These are phyloP conservation scores for Staphylotrichum longicolle DNA, from an alignment of 495 filamentous ascomycete species.

Conservation along the genomic window DNA sequence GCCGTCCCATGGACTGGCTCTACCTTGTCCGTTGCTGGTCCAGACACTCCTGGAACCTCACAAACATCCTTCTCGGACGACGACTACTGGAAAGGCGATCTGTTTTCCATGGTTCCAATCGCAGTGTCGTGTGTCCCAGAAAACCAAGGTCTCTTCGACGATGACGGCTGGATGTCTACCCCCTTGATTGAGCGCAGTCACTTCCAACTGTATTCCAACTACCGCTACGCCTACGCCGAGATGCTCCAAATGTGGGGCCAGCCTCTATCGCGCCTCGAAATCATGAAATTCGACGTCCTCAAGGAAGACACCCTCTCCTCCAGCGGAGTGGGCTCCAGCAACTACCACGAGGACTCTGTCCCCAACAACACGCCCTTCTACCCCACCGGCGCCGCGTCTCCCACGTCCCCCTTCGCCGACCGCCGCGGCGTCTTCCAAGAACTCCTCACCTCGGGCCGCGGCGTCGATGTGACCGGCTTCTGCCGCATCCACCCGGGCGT, in stretches of 20 bases:
- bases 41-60: constrained; percentile 41
- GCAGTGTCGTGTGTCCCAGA: constrained; percentile 64
- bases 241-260: constrained; percentile 81
- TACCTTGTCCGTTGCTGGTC: constrained; percentile 53
- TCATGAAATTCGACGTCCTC: constrained; percentile 77
- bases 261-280: constrained; percentile 69
- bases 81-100: constrained; percentile 42
- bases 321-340: constrained; percentile 20
- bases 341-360: constrained; percentile 35
- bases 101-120: constrained; percentile 42
- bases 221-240: constrained; percentile 77
- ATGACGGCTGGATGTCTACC: constrained; percentile 65
- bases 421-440: constrained; percentile 45
- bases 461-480: constrained; percentile 58
- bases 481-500: constrained; percentile 55
- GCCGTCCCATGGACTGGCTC: constrained; percentile 65
- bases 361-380: constrained; percentile 29
- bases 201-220: constrained; percentile 60
- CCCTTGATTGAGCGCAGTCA: constrained; percentile 68
- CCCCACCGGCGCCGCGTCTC: constrained; percentile 37
- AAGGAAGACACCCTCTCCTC: constrained; percentile 40
- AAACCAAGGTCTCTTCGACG: constrained; percentile 75
- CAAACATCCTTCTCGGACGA: constrained; percentile 50
- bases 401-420: constrained; percentile 44
- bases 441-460: constrained; percentile 43